Conservation (phyloP, 345 rosid species). For the Moringa oleifera region DNA sequence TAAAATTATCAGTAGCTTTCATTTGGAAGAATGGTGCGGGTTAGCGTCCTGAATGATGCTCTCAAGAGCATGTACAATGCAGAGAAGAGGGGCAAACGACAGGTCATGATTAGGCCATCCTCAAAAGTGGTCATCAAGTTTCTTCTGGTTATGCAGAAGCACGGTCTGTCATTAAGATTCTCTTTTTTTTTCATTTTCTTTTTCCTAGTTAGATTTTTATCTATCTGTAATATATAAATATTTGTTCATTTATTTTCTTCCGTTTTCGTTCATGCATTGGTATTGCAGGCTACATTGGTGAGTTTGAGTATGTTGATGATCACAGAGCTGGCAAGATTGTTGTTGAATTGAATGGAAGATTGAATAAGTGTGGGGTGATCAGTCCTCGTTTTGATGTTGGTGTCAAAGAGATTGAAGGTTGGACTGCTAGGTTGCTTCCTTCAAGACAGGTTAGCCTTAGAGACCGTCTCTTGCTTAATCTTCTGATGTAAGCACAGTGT, state of each 20-base stretch:
- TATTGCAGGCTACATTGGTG: conserved; percentile 64
- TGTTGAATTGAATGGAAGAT: conserved; percentile 68
- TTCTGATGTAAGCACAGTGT: neutral
- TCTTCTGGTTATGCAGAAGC: conserved; percentile 81
- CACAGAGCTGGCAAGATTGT: conserved; percentile 83
- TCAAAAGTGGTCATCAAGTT: conserved; percentile 80
- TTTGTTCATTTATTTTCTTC: neutral
- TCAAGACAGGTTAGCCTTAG: conserved; percentile 64
- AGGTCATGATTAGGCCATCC: conserved; percentile 85
- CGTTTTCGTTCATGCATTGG: neutral
- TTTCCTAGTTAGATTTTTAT: neutral
- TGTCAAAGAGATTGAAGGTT: conserved; percentile 74
- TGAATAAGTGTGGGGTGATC: conserved; percentile 82
- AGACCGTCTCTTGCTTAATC: neutral
- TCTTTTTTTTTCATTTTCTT: neutral
- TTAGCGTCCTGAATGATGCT: conserved; percentile 80
- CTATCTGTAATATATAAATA: neutral
- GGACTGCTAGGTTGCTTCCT: conserved; percentile 86
- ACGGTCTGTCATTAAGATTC: conserved; percentile 43
- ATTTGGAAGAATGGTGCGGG: conserved; percentile 52
- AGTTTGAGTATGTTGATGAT: conserved; percentile 79
- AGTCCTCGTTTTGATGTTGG: conserved; percentile 88
- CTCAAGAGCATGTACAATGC: conserved; percentile 83
- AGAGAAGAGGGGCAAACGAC: conserved; percentile 76
- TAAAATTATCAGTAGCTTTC: conserved; percentile 11